Conservation (phyloP, 345 rosid species). For the Bruguiera gymnorhiza region DNA sequence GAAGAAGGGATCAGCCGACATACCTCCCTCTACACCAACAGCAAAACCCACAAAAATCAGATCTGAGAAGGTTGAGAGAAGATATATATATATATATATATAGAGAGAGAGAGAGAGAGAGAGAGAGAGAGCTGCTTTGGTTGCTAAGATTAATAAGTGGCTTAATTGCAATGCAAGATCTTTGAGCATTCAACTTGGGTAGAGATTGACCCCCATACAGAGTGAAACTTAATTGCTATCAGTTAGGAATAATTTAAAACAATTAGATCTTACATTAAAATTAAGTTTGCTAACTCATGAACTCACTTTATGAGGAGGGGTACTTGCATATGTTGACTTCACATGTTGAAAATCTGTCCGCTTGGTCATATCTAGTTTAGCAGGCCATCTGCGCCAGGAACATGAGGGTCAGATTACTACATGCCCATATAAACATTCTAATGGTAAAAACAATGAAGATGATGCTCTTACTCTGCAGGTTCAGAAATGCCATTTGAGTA, state of each 20-base stretch:
- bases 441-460: constrained; percentile 3
- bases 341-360: constrained; percentile 87
- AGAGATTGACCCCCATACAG: no score
- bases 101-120: no score
- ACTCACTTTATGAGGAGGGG: constrained; percentile 82
- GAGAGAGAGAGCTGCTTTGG: no score
- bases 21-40: constrained; percentile 80
- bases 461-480: constrained; percentile 70
- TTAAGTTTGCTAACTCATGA: not conserved
- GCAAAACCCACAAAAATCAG: constrained; percentile 8
- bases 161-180: no score
- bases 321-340: constrained; percentile 63
- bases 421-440: not conserved
- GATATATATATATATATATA: no score
- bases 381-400: constrained; percentile 81
- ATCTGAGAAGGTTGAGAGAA: not conserved
- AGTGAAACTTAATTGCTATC: no score
- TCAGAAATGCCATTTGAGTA: constrained; percentile 67
- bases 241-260: no score
- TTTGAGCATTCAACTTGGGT: no score
- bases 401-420: constrained; percentile 10
- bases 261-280: not conserved
- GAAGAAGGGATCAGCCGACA: constrained; percentile 77
- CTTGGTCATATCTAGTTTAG: constrained; percentile 84
- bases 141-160: no score